These are phyloP conservation scores for Phytophthora boehmeriae DNA, from an alignment of 352 stramenopile genomes.

Conservation along the genomic window DNA sequence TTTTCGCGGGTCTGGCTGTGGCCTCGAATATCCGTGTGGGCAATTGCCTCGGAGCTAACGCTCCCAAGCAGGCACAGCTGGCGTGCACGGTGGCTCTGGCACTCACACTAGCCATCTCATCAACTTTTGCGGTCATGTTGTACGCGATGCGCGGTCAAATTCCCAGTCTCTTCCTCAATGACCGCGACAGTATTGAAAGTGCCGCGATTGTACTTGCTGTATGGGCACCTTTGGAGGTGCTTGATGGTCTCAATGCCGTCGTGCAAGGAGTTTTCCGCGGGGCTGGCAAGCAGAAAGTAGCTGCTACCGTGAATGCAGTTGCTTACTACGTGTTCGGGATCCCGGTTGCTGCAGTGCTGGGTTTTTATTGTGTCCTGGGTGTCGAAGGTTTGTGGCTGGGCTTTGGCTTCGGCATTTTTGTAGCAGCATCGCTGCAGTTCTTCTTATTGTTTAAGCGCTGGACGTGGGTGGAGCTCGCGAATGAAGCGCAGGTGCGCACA, in stretches of 20 bases:
- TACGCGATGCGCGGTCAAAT: slow-evolving; percentile 27
- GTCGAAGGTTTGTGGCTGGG: slow-evolving; percentile 66
- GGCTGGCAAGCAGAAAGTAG: slow-evolving; percentile 62
- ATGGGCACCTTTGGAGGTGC: slow-evolving; percentile 48
- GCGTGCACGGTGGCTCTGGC: slow-evolving; percentile 41
- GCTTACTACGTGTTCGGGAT: slow-evolving; percentile 83
- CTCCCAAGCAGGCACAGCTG: slow-evolving; percentile 48
- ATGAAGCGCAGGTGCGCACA: slow-evolving; percentile 47
- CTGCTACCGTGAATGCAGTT: slow-evolving; percentile 65
- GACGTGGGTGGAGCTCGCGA: slow-evolving; percentile 43
- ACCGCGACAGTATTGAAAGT: slow-evolving; percentile 39
- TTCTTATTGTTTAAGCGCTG: slow-evolving; percentile 44
- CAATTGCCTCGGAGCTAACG: slow-evolving; percentile 61
- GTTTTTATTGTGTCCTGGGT: slow-evolving; percentile 48
- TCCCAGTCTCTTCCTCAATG: slow-evolving; percentile 51
- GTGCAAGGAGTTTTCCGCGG: slow-evolving; percentile 73
- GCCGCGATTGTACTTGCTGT: slow-evolving; percentile 48
- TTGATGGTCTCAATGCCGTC: slow-evolving; percentile 59
- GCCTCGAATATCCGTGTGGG: slow-evolving; percentile 68
- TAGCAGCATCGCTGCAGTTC: slow-evolving; percentile 38
- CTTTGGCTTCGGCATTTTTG: slow-evolving; percentile 52
- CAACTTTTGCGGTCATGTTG: slow-evolving; percentile 31
- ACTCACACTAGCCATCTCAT: slow-evolving; percentile 37
- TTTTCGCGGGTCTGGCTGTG: slow-evolving; percentile 59
- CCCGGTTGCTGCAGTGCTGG: slow-evolving; percentile 62